A percentile compares a stretch with the other conserved stretches of the same genome.
Conservation (phyloP, 768 basidiomycete species). For the Termitomyces titanicus region DNA sequence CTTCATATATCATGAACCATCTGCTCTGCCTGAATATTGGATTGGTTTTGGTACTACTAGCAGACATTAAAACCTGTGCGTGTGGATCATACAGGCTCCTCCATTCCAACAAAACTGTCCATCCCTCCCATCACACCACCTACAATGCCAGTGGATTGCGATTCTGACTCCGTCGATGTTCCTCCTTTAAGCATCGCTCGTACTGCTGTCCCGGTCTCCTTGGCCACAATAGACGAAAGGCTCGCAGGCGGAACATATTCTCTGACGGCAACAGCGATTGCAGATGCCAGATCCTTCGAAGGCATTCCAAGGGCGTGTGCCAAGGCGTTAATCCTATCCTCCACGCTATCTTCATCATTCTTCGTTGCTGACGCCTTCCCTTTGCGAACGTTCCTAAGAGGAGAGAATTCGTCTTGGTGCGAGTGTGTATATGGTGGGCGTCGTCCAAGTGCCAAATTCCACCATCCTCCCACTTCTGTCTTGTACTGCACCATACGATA, state of each 20-base stretch:
- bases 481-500: conserved; percentile 44
- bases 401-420: neutral
- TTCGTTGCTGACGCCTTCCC: neutral
- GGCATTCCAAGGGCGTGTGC: conserved; percentile 63
- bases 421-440: conserved; percentile 21
- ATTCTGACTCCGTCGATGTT: conserved; percentile 12
- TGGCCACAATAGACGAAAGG: conserved; percentile 49
- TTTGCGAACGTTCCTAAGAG: conserved; percentile 7
- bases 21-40: no score
- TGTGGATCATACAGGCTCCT: conserved; percentile 32
- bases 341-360: conserved; percentile 32
- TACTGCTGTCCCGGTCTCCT: conserved; percentile 43
- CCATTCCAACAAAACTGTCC: conserved; percentile 43
- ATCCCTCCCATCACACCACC: conserved; percentile 30
- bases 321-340: conserved; percentile 54
- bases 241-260: conserved; percentile 59
- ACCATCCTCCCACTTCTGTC: conserved; percentile 55
- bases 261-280: conserved; percentile 57
- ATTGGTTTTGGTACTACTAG: neutral
- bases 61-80: neutral
- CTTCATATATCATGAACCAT: no score
- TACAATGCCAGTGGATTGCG: conserved; percentile 21
- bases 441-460: conserved; percentile 45
- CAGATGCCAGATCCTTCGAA: conserved; percentile 55
- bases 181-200: conserved; percentile 30